phyloP scores from a whole-genome alignment of 441 rosid genomes.

The Brassica balearica region DNA sequence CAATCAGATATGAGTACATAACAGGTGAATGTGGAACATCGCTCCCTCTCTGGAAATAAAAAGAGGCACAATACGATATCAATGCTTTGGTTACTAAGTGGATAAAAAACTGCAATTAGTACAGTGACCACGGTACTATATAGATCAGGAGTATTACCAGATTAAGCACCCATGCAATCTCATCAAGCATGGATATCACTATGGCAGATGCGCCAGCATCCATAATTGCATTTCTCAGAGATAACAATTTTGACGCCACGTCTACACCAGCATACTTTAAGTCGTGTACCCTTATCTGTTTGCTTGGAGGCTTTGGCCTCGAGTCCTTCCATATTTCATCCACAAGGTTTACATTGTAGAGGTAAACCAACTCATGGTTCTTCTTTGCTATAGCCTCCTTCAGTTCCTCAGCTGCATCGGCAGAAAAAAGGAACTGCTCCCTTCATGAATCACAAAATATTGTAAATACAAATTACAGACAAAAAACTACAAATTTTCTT shows the following conservation, averaged over 20 bases:
- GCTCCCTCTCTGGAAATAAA: conserved; percentile 79
- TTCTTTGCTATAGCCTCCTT: conserved; percentile 77
- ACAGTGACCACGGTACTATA: too few relatives aligned
- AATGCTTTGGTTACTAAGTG: conserved; percentile 19
- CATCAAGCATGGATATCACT: conserved; percentile 94
- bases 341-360: conserved; percentile 78
- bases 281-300: conserved; percentile 82
- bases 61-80: conserved; percentile 22
- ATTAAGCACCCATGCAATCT: conserved; percentile 96
- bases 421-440: conserved; percentile 98
- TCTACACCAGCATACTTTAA: conserved; percentile 89
- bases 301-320: conserved; percentile 84
- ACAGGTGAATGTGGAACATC: conserved; percentile 99
- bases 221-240: conserved; percentile 71
- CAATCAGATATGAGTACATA: conserved; percentile 83
- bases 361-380: conserved; percentile 82
- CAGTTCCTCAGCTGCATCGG: conserved; percentile 93
- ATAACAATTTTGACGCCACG: conserved; percentile 70
- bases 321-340: conserved; percentile 93
- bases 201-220: conserved; percentile 84
- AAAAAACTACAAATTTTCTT: neutral
- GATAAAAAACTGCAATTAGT: neutral
- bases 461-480: conserved; percentile 32
- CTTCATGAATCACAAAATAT: conserved; percentile 68
- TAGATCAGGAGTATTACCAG: conserved; percentile 56